Evolutionary conservation across 2,329 filamentous ascomycete genomes (phyloP), one percentile per base, ranked within the genome.

Genomic region (Fusarium floridanum): DNA sequence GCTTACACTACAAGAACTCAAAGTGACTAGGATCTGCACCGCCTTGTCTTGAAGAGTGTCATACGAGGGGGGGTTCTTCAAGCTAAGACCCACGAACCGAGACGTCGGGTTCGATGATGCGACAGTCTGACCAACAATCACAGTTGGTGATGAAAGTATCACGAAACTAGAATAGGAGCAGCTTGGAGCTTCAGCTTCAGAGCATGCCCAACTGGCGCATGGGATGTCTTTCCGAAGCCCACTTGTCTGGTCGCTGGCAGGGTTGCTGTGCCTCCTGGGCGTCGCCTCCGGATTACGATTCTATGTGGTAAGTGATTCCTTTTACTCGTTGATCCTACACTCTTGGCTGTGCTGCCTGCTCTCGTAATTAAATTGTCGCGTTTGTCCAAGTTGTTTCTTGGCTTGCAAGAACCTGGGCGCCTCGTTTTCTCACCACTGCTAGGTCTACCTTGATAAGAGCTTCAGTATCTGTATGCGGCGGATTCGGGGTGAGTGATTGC

Each of bases 271-370:
- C 62, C 50, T 57, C 50, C 62, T 57, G 50, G 62, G 62, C 37
- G 50, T 43, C 61, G 50, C 34, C 61, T 64, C 50, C 37, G 29
- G 37, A 64, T 57, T 64, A 45, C 37, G 50, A 59, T 43, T 64
- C 62, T 64, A 64, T 64, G 50, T 57, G 62, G 62, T 64, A 64
- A 64, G 37, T 16, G 62, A 64, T 43, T 64, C 27, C 22, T 29
- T n/a, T 20, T 43, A 20, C 29, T 32, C 48, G 48, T 43, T 63
- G 45, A 34, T 56, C 34, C 61, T 41, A 20, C 29, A n/a, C 48
- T 41, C 61, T 56, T 64, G 45, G 61, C 61, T 43, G 24, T n/a
- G 61, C 22, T 39, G 45, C 45, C 20, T 27, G 61, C 61, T 57
- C 32, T 41, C 24, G 36, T 27, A 57, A 57, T 64, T 34, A 16